Conservation (phyloP, 2,329 filamentous ascomycete species). For the Tolypocladium cylindrosporum region DNA sequence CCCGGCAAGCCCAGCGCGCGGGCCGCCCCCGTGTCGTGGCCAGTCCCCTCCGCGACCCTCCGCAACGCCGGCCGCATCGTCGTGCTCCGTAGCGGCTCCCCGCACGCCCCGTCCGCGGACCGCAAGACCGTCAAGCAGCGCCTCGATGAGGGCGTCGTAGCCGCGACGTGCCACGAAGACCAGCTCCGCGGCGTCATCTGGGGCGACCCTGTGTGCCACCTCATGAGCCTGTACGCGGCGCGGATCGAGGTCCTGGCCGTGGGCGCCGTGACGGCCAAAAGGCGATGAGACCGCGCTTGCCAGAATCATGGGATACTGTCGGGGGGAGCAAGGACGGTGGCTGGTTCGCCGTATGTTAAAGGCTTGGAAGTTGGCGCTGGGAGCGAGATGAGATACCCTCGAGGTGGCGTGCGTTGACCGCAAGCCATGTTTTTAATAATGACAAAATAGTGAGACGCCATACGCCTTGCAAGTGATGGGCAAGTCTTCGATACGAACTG, state of each 20-base stretch:
- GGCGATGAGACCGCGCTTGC: not conserved
- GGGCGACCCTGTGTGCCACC: constrained; percentile 71
- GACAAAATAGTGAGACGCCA: too few species aligned
- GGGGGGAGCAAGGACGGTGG: too few species aligned
- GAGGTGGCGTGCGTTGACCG: not conserved
- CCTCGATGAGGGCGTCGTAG: constrained; percentile 52
- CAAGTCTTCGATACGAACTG: too few species aligned
- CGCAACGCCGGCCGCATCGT: constrained; percentile 63
- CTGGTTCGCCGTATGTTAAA: too few species aligned
- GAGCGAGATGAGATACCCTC: not conserved
- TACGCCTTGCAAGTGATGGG: too few species aligned
- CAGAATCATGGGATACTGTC: too few species aligned
- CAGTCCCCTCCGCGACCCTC: constrained; percentile 54
- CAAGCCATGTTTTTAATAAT: not conserved
- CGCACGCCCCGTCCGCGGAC: constrained; percentile 24
- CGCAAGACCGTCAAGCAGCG: constrained; percentile 39
- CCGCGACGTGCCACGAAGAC: constrained; percentile 57
- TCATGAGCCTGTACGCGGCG: constrained; percentile 67
- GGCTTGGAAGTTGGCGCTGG: too few species aligned
- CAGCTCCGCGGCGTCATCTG: constrained; percentile 63
- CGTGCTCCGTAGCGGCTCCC: constrained; percentile 46
- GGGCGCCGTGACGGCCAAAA: constrained; percentile 30
- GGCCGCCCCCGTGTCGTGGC: constrained; percentile 36
- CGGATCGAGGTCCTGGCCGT: constrained; percentile 64
- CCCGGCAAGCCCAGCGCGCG: constrained; percentile 15